phyloP scores from a whole-genome alignment of 1,284 basidiomycete species.

The Pascua guehoae region DNA sequence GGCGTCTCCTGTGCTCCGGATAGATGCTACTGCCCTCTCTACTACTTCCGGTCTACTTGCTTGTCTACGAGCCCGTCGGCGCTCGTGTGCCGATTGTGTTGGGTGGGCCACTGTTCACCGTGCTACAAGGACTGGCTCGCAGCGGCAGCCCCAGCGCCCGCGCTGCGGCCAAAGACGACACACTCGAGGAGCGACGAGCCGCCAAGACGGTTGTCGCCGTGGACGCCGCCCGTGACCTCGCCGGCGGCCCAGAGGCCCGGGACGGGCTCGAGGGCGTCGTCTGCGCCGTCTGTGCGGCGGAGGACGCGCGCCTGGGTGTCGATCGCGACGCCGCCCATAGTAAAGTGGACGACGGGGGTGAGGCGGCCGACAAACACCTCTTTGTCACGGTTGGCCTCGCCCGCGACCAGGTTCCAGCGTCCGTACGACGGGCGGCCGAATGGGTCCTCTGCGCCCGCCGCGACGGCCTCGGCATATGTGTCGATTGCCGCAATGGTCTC shows the following conservation, averaged over 20 bases:
- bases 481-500: not conserved
- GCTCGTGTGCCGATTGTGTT: too few relatives aligned
- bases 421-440: constrained; percentile 5
- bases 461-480: constrained; percentile 5
- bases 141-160: constrained; percentile 4
- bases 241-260: constrained; percentile 11
- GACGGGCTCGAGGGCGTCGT: not conserved
- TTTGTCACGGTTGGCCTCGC: not conserved
- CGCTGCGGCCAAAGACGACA: constrained; percentile 13
- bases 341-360: constrained; percentile 15
- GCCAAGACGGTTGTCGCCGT: constrained; percentile 17
- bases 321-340: constrained; percentile 14
- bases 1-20: too few relatives aligned
- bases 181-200: constrained; percentile 14
- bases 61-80: too few relatives aligned
- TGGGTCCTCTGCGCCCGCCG: not conserved
- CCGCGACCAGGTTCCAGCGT: constrained; percentile 6
- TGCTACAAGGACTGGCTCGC: not conserved
- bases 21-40: too few relatives aligned
- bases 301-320: constrained; percentile 6
- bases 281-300: not conserved
- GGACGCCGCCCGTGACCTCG: constrained; percentile 16
- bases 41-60: too few relatives aligned
- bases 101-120: not conserved
- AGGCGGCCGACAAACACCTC: constrained; percentile 11